Evolutionary conservation across 306 rosid species (phyloP), one percentile per base, ranked within the genome.

Genomic region (Vicia villosa): DNA sequence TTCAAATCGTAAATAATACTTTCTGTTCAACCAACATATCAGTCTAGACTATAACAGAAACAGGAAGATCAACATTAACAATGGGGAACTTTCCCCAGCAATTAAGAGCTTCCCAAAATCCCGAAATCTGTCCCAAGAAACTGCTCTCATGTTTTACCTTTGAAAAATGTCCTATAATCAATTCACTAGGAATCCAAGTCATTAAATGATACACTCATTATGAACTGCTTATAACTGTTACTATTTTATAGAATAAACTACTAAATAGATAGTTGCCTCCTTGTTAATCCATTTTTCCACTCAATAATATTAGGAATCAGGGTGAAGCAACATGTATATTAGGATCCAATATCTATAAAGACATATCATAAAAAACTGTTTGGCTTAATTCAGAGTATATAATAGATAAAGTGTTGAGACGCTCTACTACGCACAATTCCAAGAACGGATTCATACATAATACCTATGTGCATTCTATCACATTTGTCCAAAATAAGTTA

Each of bases 1-100:
- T 24, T 43, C 63, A 62, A 37, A 79, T 32, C 41, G 69, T 43
- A 55, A 34, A 73, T 57, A 49, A 58, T 59, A 10, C 4, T 69
- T 20, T 45, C 36, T 42, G 60, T 36, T 8, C 75, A 34, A 43
- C 61, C 42, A 62, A 61, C 37, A 56, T 15, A 26, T 46, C 16
- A 64, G 17, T 43, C 21, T 21, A 47, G 60, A 74, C 37, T 28
- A 14, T 38, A 64, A 21, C 60, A n/a, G 12, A 20, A 66, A 19
- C 17, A 46, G 16, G 56, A 43, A 8, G 41, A 73, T 51, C 43
- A 50, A 32, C 51, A 64, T 41, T 26, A 73, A 26, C 34, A 26
- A 17, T 3, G 16, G 26, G 10, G n/a, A 59, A 62, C 28, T 62
- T 13, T 4, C 69, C 52, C 7, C 77, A 20, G 42, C 52, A 22